phyloP scores from a whole-genome alignment of 1,284 basidiomycete genomes.

The Fomitopsis pinicola region DNA sequence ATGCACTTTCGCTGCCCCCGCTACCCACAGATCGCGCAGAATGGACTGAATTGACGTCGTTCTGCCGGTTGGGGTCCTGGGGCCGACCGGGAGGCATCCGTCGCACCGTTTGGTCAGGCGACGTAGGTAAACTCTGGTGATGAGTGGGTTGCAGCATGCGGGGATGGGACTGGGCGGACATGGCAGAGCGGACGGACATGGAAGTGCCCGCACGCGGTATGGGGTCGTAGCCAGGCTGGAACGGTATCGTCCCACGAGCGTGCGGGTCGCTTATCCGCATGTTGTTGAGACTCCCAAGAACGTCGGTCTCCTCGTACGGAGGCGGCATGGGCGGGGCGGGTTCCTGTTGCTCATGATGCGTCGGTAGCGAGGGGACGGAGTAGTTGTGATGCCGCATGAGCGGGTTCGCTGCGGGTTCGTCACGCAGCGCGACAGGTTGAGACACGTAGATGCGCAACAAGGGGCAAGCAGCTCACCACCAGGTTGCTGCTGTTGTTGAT shows the following conservation, averaged over 20 bases:
- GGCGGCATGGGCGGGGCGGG: constrained; percentile 27
- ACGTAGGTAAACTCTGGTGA: constrained; percentile 18
- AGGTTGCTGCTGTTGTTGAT: constrained; percentile 8
- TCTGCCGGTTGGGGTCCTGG: constrained; percentile 13
- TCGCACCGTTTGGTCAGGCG: constrained; percentile 19
- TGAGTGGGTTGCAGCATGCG: constrained; percentile 14
- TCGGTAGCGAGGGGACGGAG: constrained; percentile 36
- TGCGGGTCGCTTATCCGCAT: constrained; percentile 42
- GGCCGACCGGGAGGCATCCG: constrained; percentile 19
- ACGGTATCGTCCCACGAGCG: constrained; percentile 13
- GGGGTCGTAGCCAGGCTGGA: constrained; percentile 17
- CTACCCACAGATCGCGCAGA: constrained; percentile 14
- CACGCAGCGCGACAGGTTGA: constrained; percentile 7
- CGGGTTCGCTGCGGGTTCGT: constrained; percentile 11
- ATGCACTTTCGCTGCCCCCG: constrained; percentile 22
- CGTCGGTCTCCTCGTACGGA: constrained; percentile 38
- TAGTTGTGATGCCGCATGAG: constrained; percentile 31
- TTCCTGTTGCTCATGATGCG: constrained; percentile 28
- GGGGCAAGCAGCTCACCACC: constrained; percentile 15
- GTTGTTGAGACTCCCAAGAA: constrained; percentile 44
- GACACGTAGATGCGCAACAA: constrained; percentile 8
- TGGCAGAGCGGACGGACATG: constrained; percentile 41
- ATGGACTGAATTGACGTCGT: constrained; percentile 22
- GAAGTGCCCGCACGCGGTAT: constrained; percentile 45
- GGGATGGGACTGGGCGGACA: constrained; percentile 25